A percentile compares a stretch with the other conserved stretches of the same genome.
Evolutionary conservation across 139 green algal species (phyloP).

Genomic region (Mesotaenium endlicherianum): DNA sequence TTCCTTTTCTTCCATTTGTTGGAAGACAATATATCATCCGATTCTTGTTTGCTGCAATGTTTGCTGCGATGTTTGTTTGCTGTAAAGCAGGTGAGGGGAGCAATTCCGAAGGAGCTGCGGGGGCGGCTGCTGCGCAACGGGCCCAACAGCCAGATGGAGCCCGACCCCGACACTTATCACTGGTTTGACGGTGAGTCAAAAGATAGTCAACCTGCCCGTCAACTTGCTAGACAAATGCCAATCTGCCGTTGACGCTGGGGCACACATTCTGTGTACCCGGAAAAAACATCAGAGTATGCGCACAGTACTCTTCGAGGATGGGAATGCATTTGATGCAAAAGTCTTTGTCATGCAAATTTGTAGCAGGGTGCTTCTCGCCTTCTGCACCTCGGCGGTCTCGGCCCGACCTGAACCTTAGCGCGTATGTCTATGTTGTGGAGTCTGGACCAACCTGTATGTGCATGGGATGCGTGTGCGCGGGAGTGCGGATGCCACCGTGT

Average conservation of each 20-base stretch:
- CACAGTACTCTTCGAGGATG: background rate
- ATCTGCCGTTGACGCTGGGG: too few species aligned
- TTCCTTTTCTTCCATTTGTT: background rate
- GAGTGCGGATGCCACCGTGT: too few species aligned
- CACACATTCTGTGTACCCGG: background rate
- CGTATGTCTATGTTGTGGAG: too few species aligned
- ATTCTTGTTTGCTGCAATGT: background rate
- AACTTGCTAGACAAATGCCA: too few species aligned
- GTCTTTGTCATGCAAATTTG: too few species aligned
- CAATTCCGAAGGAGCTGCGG: background rate
- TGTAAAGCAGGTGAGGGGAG: constrained; percentile 11
- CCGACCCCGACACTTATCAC: constrained; percentile 10
- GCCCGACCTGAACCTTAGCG: too few species aligned
- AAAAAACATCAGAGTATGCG: background rate
- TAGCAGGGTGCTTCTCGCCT: too few species aligned
- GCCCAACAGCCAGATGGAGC: constrained; percentile 2
- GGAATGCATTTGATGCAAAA: background rate
- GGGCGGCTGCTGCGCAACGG: constrained; percentile 22
- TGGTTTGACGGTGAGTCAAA: constrained; percentile 48
- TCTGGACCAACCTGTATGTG: too few species aligned
- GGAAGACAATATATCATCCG: background rate
- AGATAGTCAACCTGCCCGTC: too few species aligned
- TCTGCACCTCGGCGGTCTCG: too few species aligned
- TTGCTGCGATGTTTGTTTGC: background rate
- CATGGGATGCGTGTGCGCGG: too few species aligned